A percentile compares a stretch with the other conserved stretches of the same genome.
These are phyloP conservation scores for Diaporthe helianthi DNA, from an alignment of 2,329 filamentous ascomycete genomes.

Conservation along the genomic window DNA sequence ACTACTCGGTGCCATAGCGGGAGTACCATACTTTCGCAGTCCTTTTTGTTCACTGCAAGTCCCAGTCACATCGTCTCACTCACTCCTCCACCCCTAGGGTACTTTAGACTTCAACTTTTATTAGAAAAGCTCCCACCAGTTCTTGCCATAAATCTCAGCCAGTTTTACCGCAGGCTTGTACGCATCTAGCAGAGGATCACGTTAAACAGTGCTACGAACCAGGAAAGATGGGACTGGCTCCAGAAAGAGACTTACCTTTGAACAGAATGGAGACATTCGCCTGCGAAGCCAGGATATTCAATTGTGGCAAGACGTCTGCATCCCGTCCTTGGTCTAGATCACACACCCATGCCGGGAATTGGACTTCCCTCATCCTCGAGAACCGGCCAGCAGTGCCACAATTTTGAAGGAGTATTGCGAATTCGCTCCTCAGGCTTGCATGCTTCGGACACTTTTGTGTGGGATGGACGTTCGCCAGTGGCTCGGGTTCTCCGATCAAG, in stretches of 20 bases:
- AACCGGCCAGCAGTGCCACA: background rate
- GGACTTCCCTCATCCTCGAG: background rate
- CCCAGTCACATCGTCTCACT: fast-evolving
- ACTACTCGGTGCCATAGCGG: too few relatives aligned
- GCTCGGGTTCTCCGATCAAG: background rate
- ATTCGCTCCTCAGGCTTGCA: background rate
- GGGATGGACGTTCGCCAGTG: too few relatives aligned
- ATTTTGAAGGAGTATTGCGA: background rate
- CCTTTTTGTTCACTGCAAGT: too few relatives aligned
- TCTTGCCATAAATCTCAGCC: background rate
- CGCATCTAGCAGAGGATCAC: background rate
- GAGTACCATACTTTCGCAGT: background rate
- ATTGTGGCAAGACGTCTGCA: background rate
- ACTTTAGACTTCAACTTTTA: fast-evolving
- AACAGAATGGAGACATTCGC: background rate
- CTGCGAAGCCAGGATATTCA: background rate
- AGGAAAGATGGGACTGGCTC: fast-evolving
- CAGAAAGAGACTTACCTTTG: background rate
- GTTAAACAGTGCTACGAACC: background rate
- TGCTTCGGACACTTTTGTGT: fast-evolving
- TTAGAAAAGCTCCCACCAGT: background rate
- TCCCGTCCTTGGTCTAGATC: background rate
- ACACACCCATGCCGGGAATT: background rate
- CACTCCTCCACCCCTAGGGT: too few relatives aligned
- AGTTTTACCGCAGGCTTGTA: background rate